A percentile compares a stretch with the other conserved stretches of the same genome.
These are phyloP conservation scores for Pseudopithomyces chartarum DNA, from an alignment of 2,329 filamentous ascomycete species.

Conservation along the genomic window DNA sequence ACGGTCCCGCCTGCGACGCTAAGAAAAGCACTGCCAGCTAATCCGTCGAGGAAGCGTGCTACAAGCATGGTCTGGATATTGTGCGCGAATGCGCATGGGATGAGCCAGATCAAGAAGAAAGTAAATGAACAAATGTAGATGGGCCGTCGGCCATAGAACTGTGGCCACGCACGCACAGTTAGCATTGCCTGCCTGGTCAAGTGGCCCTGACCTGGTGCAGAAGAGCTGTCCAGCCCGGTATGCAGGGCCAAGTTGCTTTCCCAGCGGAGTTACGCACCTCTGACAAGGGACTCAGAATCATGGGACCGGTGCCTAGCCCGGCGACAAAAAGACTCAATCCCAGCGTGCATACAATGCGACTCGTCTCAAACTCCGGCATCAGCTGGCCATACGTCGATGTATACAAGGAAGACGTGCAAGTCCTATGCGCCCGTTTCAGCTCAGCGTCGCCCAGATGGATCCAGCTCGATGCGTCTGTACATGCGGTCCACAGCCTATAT, in stretches of 20 bases:
- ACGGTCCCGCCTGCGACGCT: conserved; percentile 83
- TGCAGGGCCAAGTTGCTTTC: conserved; percentile 2
- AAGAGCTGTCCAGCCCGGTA: not conserved
- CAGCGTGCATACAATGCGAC: conserved; percentile 74
- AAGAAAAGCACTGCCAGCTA: conserved; percentile 67
- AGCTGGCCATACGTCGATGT: conserved; percentile 81
- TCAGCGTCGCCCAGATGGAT: not conserved
- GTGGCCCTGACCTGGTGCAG: not conserved
- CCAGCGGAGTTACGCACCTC: conserved; percentile 41
- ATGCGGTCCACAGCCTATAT: conserved; percentile 5
- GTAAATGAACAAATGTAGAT: conserved; percentile 78
- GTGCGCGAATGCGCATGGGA: conserved; percentile 79
- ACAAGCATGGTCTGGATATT: conserved; percentile 84
- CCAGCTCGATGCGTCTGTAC: not conserved
- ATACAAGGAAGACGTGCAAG: conserved; percentile 86
- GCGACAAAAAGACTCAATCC: conserved; percentile 84
- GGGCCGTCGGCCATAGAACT: conserved; percentile 81
- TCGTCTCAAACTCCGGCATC: conserved; percentile 72
- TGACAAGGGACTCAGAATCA: conserved; percentile 61
- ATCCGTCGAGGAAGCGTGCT: conserved; percentile 75
- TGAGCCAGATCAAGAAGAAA: conserved; percentile 78
- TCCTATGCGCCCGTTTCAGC: conserved; percentile 55
- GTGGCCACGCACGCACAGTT: conserved; percentile 6
- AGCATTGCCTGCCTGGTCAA: not conserved
- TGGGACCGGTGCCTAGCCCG: conserved; percentile 66